Evolutionary conservation across 305 asterid species (phyloP).

Genomic region (Coffea humblotiana): DNA sequence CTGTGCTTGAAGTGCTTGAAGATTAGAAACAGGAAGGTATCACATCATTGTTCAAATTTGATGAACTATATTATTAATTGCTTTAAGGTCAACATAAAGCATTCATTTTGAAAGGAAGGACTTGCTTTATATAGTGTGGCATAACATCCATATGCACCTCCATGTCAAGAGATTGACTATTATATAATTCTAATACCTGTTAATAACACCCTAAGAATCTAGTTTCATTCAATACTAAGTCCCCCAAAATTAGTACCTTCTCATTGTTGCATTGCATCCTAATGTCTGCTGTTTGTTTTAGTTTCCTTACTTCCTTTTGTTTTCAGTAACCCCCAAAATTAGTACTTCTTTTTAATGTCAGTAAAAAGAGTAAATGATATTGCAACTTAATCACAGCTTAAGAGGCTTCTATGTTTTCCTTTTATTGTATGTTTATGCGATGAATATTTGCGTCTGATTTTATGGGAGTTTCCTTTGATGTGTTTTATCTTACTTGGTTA

Average conservation of each 20-base stretch:
- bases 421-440: background rate
- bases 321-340: no score
- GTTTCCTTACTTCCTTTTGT: background rate
- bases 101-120: background rate
- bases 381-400: background rate
- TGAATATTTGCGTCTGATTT: background rate
- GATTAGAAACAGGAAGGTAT: conserved; percentile 73
- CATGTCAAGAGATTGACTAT: background rate
- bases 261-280: background rate
- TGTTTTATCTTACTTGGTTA: background rate
- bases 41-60: background rate
- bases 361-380: background rate
- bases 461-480: background rate
- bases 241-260: background rate
- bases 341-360: background rate
- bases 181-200: background rate
- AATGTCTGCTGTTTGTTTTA: background rate
- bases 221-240: background rate
- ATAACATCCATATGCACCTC: background rate
- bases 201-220: background rate
- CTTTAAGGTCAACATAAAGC: background rate
- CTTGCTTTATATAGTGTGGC: background rate
- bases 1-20: conserved; percentile 88
- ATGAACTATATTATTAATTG: background rate
- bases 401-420: background rate